Percentiles rank a stretch among this genome's conserved stretches.
Evolutionary conservation across 1,139 yeast species (phyloP).

Genomic region (Saccharomyces hybrid): DNA sequence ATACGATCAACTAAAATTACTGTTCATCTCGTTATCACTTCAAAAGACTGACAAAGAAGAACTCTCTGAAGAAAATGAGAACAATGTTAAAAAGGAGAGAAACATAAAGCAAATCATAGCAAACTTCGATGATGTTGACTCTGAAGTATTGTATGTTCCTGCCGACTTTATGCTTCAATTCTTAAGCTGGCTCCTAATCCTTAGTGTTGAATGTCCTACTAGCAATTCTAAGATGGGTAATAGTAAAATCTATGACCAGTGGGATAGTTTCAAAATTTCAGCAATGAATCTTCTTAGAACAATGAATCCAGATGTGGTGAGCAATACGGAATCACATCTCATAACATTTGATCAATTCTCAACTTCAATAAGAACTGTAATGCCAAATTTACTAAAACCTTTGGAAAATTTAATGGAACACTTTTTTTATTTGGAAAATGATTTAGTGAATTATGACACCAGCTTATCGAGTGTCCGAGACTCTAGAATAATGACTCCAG

Average conservation of each 20-base stretch:
- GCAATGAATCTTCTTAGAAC: constrained; percentile 39
- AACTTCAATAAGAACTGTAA: constrained; percentile 28
- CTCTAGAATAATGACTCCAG: constrained; percentile 31
- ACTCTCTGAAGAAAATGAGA: constrained; percentile 6
- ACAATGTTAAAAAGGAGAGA: constrained; percentile 10
- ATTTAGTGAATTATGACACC: constrained; percentile 12
- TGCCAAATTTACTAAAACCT: constrained; percentile 37
- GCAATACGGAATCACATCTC: constrained; percentile 20
- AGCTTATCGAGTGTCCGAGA: constrained; percentile 5
- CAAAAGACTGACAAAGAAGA: constrained; percentile 27
- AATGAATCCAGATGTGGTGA: constrained; percentile 34
- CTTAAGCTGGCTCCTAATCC: constrained; percentile 39
- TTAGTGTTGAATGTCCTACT: constrained; percentile 32
- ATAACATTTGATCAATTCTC: constrained; percentile 37
- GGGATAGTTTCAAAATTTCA: constrained; percentile 24
- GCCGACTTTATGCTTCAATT: constrained; percentile 36
- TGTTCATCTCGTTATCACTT: constrained; percentile 37
- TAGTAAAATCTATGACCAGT: constrained; percentile 12
- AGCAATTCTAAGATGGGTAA: constrained; percentile 20
- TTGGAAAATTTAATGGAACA: constrained; percentile 36
- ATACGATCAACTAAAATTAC: constrained; percentile 33
- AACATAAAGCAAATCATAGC: constrained; percentile 17
- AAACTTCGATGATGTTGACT: constrained; percentile 30
- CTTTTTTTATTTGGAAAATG: constrained; percentile 24
- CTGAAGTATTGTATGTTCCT: constrained; percentile 32